Evolutionary conservation across 2,329 filamentous ascomycete genomes (phyloP).

Genomic region (Talaromyces rugulosus): DNA sequence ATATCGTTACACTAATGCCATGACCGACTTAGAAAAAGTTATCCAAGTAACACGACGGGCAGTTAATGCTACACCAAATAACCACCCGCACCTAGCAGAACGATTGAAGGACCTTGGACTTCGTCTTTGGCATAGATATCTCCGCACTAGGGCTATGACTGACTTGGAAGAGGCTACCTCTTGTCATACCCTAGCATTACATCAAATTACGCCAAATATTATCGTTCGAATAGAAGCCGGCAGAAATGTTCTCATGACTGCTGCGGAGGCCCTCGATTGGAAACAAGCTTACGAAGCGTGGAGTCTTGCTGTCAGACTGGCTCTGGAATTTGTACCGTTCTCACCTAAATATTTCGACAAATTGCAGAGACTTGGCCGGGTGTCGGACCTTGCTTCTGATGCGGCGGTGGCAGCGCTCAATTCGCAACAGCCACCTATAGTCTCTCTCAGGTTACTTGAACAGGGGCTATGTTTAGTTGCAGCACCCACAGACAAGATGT

Average conservation of each 20-base stretch:
- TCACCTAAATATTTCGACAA: background rate
- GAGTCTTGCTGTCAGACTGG: no score
- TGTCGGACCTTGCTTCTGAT: background rate
- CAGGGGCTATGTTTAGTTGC: background rate
- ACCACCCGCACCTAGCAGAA: background rate
- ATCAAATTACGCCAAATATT: no score
- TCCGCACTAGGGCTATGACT: no score
- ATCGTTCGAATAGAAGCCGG: no score
- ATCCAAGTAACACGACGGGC: slow-evolving; percentile 12
- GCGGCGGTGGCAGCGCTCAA: background rate
- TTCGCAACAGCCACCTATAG: background rate
- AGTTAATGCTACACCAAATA: slow-evolving; percentile 4
- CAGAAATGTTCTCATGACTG: no score
- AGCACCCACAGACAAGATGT: background rate
- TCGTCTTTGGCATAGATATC: background rate
- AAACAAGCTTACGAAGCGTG: no score
- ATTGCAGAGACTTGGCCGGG: background rate
- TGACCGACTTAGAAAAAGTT: slow-evolving; percentile 12
- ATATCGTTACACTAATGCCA: no score
- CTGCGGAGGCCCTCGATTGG: no score
- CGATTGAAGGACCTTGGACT: background rate
- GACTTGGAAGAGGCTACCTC: no score
- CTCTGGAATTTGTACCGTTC: no score
- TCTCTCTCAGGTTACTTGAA: background rate
- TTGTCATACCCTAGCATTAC: no score